A percentile compares a stretch with the other conserved stretches of the same genome.
Evolutionary conservation across 805 yeast genomes (phyloP).

Genomic region (Cyberlindnera nakhonratchasimensis): DNA sequence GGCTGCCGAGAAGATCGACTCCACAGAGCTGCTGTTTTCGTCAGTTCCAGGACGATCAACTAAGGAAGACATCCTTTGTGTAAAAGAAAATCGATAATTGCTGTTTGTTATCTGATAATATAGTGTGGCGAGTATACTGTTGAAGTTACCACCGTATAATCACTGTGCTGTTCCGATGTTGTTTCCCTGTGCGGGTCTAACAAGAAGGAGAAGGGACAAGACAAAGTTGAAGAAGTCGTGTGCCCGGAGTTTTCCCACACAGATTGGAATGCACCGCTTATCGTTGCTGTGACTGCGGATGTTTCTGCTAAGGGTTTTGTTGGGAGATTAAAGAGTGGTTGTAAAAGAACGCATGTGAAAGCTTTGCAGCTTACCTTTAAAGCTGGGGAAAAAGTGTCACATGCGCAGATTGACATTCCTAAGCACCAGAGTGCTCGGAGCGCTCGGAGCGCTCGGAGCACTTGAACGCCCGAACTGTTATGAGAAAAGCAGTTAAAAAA

Average conservation of each 20-base stretch:
- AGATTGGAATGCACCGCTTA: background rate
- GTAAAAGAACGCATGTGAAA: slow-evolving; percentile 1
- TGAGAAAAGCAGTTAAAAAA: background rate
- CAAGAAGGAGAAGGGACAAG: background rate
- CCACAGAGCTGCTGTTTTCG: slow-evolving; percentile 11
- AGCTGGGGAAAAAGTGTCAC: slow-evolving; percentile 4
- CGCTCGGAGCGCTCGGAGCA: background rate
- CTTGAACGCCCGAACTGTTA: no score
- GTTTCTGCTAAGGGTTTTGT: background rate
- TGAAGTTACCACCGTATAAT: slow-evolving; percentile 4
- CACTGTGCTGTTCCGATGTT: no score
- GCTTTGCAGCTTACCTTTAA: no score
- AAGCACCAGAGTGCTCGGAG: background rate
- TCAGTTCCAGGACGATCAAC: no score
- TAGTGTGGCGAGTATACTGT: slow-evolving; percentile 7
- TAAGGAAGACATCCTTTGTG: no score
- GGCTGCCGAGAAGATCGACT: slow-evolving; percentile 5
- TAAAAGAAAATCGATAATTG: no score
- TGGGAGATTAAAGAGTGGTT: background rate
- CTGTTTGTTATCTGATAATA: no score
- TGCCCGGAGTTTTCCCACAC: background rate
- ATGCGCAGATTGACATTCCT: slow-evolving; percentile 1
- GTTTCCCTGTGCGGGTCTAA: slow-evolving; percentile 10
- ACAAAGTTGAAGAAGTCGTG: background rate
- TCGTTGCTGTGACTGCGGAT: slow-evolving; percentile 4